Evolutionary conservation across 352 stramenopile species (phyloP), one percentile per base, ranked within the genome.

Genomic region (Phytophthora litchii): DNA sequence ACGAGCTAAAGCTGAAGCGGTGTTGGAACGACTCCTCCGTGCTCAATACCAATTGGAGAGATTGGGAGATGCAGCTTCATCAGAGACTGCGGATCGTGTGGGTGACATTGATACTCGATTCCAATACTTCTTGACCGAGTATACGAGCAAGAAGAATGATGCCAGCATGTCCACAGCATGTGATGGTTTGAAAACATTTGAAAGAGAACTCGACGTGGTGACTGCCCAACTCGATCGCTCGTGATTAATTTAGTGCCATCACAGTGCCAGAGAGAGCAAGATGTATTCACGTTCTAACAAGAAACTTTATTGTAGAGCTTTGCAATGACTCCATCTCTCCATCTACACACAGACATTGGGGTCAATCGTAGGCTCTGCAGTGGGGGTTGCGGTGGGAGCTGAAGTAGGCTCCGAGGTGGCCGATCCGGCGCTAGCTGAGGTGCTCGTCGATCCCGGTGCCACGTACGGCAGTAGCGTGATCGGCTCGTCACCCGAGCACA

Each of bases 381-480:
- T 65, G 19, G 56, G 27, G 10, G 45, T 9, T 3, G 45, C 14
- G 17, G 54, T 62, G 3, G 49, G 50, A 3, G 36, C 34, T 14
- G 53, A 53, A 4, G 53, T 68, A 19, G 45, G 45, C 8, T 45
- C 54, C 3, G 44, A 32, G 19, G 59, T 41, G 6, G 56, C 12
- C 21, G 54, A 48, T 41, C 21, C 42, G 3, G 54, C 10, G 20
- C 44, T 55, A 3, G 43, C 12, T 11, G 43, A 54, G 10, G 45
- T 42, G 29, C 48, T 59, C 1, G 37, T 23, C 7, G 74, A 54
- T 10, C 43, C 54, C 10, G 64, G 64, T 0, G 74, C 64, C 31
- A 74, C 49, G 57, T 86, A 88, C 23, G 51, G 59, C 13, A 74
- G 32, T 21, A 88, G 74, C 54, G 74, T 76, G 52, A 88, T 77